phyloP scores from a whole-genome alignment of 495 filamentous ascomycete species.

The Penicillium chermesinum region DNA sequence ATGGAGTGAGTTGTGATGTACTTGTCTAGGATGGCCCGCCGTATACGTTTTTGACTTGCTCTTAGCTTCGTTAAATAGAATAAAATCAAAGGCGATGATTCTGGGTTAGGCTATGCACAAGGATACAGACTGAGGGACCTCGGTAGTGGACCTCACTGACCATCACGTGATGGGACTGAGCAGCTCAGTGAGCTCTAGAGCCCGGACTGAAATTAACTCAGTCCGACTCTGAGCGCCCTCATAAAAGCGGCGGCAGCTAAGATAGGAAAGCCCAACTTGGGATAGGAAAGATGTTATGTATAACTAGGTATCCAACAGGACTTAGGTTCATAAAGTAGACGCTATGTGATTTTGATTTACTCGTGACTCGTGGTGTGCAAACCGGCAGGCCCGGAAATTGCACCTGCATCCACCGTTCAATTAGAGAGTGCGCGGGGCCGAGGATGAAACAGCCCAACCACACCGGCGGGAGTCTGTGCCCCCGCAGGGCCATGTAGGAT shows the following conservation, averaged over 20 bases:
- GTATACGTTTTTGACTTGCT: slow-evolving; percentile 3
- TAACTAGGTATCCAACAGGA: too few species aligned
- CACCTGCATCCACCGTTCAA: slow-evolving; percentile 1
- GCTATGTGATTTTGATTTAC: too few species aligned
- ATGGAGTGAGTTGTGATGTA: slow-evolving; percentile 11
- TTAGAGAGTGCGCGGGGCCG: slow-evolving; percentile 3
- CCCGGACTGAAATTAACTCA: neutral
- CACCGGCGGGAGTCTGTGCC: slow-evolving; percentile 14
- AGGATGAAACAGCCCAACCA: slow-evolving; percentile 9
- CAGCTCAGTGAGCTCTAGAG: too few species aligned
- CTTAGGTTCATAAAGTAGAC: too few species aligned
- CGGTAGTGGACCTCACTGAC: too few species aligned
- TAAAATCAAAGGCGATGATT: slow-evolving; percentile 7
- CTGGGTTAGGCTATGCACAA: slow-evolving; percentile 2
- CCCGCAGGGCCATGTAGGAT: slow-evolving; percentile 12
- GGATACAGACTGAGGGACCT: too few species aligned
- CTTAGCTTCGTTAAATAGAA: slow-evolving; percentile 8
- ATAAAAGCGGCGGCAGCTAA: slow-evolving; percentile 18
- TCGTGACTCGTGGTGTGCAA: neutral
- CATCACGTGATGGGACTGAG: too few species aligned
- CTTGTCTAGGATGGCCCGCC: neutral
- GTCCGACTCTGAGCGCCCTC: neutral
- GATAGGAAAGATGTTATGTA: too few species aligned
- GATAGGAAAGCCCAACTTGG: slow-evolving; percentile 23
- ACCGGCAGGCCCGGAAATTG: slow-evolving; percentile 14